A percentile compares a stretch with the other conserved stretches of the same genome.
These are phyloP conservation scores for Alternaria postmessia DNA, from an alignment of 2,329 filamentous ascomycete genomes.

Conservation along the genomic window DNA sequence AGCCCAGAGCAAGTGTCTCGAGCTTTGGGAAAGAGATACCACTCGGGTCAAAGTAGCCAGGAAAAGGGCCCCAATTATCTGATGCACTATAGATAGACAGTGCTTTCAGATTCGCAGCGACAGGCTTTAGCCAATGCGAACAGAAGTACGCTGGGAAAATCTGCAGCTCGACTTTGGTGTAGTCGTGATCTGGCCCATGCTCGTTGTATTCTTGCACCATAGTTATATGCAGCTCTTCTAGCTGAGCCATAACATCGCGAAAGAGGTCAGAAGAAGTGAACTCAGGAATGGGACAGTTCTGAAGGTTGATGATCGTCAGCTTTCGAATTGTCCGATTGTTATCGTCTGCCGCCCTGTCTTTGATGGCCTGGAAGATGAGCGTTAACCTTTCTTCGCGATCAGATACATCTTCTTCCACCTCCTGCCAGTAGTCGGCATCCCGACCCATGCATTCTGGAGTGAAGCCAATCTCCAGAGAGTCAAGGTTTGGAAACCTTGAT, in stretches of 20 bases:
- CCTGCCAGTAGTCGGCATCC: background rate
- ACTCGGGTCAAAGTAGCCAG: background rate
- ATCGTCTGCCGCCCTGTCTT: background rate
- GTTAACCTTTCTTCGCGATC: background rate
- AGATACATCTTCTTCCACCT: background rate
- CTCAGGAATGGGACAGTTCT: background rate
- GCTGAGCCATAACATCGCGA: background rate
- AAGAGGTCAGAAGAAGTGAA: background rate
- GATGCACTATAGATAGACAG: background rate
- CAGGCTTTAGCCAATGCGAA: background rate
- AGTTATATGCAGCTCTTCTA: background rate
- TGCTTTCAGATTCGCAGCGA: background rate
- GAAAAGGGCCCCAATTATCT: background rate
- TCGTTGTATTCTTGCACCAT: background rate
- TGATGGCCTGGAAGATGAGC: background rate
- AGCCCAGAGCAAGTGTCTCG: background rate
- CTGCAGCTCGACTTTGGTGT: background rate
- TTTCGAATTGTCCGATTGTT: background rate
- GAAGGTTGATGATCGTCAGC: background rate
- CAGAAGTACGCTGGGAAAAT: background rate
- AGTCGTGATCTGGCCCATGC: background rate
- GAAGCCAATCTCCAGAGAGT: background rate
- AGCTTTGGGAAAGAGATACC: background rate
- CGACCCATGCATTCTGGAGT: background rate
- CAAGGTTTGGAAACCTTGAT: background rate